A percentile compares a stretch with the other conserved stretches of the same genome.
Evolutionary conservation across 2,329 filamentous ascomycete genomes (phyloP).

Genomic region (Calonectria honghensis): DNA sequence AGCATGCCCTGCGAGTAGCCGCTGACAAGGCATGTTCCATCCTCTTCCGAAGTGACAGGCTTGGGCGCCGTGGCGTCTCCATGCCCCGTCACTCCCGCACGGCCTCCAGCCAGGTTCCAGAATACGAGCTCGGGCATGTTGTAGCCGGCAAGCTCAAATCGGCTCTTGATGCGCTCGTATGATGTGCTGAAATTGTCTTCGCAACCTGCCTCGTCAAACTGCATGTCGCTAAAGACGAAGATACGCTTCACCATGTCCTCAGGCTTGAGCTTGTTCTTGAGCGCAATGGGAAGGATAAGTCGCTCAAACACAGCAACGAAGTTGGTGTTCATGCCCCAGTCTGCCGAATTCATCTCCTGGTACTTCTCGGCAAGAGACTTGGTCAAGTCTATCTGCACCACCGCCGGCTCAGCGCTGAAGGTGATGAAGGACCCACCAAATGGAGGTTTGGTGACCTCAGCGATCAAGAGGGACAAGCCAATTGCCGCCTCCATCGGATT

Average conservation of each 20-base stretch:
- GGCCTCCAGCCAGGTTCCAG: conserved; percentile 73
- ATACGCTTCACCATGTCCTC: conserved; percentile 77
- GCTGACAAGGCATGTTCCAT: conserved; percentile 70
- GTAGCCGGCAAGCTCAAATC: conserved; percentile 70
- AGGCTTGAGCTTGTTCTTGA: conserved; percentile 67
- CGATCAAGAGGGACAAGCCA: conserved; percentile 73
- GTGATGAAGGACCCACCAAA: conserved; percentile 75
- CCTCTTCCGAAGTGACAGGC: conserved; percentile 67
- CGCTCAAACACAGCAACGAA: conserved; percentile 73
- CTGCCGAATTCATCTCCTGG: conserved; percentile 49
- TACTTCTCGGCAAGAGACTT: conserved; percentile 66
- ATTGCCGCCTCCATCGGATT: conserved; percentile 72
- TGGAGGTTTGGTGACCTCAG: conserved; percentile 70
- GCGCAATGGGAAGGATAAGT: conserved; percentile 73
- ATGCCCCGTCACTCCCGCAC: conserved; percentile 51
- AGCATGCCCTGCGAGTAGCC: conserved; percentile 76
- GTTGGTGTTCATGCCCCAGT: conserved; percentile 69
- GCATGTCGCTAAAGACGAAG: conserved; percentile 78
- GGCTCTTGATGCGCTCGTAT: conserved; percentile 68
- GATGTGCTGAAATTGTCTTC: conserved; percentile 63
- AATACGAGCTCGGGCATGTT: conserved; percentile 76
- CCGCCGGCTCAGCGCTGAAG: conserved; percentile 65
- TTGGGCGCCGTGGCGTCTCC: conserved; percentile 64
- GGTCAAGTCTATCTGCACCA: conserved; percentile 64
- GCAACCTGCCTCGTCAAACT: conserved; percentile 67